phyloP scores from a whole-genome alignment of 495 filamentous ascomycete genomes.

The Neurospora hispaniola region DNA sequence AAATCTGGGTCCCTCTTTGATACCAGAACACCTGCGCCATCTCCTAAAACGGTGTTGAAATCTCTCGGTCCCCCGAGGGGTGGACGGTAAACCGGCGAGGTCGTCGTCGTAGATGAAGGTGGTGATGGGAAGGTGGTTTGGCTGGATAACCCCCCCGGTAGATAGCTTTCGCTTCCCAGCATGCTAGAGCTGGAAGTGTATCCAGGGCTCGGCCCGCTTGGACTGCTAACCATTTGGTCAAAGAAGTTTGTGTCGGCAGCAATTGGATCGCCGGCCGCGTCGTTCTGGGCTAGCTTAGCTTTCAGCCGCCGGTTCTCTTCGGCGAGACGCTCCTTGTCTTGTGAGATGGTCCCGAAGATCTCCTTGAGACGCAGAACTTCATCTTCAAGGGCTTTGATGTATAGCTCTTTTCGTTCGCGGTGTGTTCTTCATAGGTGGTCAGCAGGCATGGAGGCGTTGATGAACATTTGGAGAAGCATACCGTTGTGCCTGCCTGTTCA shows the following conservation, averaged over 20 bases:
- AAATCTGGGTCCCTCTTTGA: constrained; percentile 33
- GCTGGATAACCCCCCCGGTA: constrained; percentile 16
- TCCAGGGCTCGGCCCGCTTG: constrained; percentile 32
- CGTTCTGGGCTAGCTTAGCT: constrained; percentile 61
- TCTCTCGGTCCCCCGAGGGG: background rate
- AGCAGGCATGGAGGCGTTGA: background rate
- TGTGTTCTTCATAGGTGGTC: constrained; percentile 50
- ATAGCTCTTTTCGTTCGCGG: constrained; percentile 91
- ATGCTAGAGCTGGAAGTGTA: constrained; percentile 47
- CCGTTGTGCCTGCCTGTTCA: constrained; percentile 95
- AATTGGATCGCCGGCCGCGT: constrained; percentile 39
- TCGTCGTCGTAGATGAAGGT: constrained; percentile 28
- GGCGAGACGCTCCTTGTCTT: constrained; percentile 52
- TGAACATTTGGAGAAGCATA: constrained; percentile 25
- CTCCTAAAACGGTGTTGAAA: constrained; percentile 9
- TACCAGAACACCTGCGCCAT: constrained; percentile 5
- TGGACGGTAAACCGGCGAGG: constrained; percentile 2
- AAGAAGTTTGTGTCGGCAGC: constrained; percentile 25
- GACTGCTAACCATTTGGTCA: constrained; percentile 36
- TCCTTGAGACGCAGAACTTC: constrained; percentile 67
- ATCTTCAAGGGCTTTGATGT: constrained; percentile 86
- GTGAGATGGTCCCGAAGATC: constrained; percentile 47
- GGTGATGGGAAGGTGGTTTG: constrained; percentile 35
- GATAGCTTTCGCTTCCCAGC: constrained; percentile 43
- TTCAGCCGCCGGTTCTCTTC: constrained; percentile 74